These are phyloP conservation scores for Capsicum chinense DNA, from an alignment of 257 asterid genomes.

Conservation along the genomic window DNA sequence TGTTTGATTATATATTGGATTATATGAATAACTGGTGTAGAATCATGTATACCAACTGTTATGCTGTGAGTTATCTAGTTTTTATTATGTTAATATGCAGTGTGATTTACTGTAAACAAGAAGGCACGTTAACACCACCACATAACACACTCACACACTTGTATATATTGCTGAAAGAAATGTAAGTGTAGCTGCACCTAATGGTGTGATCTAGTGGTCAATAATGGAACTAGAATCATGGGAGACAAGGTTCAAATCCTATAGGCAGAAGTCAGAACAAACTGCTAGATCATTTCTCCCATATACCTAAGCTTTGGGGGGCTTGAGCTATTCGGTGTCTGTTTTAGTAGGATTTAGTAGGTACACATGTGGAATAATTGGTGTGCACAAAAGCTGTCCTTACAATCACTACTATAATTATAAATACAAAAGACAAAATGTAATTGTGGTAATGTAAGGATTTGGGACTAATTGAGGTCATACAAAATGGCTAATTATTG, in stretches of 20 bases:
- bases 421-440: neutral
- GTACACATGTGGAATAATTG: neutral
- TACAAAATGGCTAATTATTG: slow-evolving; percentile 1
- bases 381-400: neutral
- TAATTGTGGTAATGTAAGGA: neutral
- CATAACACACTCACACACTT: neutral
- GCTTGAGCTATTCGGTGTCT: neutral
- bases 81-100: neutral
- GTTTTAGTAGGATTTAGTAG: neutral
- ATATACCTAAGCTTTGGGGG: neutral
- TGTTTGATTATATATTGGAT: neutral
- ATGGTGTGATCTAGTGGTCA: neutral
- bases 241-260: neutral
- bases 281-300: neutral
- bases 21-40: neutral
- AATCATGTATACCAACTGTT: neutral
- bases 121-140: neutral
- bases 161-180: slow-evolving; percentile 5
- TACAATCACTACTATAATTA: neutral
- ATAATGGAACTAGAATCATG: neutral
- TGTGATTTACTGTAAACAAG: neutral
- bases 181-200: neutral
- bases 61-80: neutral
- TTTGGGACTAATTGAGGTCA: neutral
- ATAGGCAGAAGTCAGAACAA: neutral